Evolutionary conservation across 108 stramenopile species (phyloP).

Genomic region (Skeletonema tropicum): DNA sequence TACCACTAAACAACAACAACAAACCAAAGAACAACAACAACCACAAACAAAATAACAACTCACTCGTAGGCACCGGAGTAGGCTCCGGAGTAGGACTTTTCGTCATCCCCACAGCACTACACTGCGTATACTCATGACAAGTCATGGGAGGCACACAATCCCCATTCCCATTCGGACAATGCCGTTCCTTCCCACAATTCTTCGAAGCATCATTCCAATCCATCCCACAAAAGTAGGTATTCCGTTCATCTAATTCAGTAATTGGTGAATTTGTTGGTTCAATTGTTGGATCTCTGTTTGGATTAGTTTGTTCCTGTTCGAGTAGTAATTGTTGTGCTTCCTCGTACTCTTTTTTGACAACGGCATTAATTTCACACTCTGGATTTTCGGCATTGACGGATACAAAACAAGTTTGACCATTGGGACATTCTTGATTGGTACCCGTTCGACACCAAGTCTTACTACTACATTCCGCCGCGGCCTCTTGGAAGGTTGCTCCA

Average conservation of each 20-base stretch:
- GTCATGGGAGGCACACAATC: slow-evolving; percentile 33
- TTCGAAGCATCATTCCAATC: slow-evolving; percentile 36
- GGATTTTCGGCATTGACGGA: slow-evolving; percentile 25
- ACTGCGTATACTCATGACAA: slow-evolving; percentile 36
- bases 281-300: not conserved
- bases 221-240: slow-evolving; percentile 36
- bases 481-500: slow-evolving; percentile 33
- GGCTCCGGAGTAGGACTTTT: not conserved
- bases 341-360: slow-evolving; percentile 39
- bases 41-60: not conserved
- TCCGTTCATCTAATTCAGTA: slow-evolving; percentile 13
- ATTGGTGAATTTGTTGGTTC: slow-evolving; percentile 10
- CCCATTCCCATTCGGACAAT: slow-evolving; percentile 41
- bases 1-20: not conserved
- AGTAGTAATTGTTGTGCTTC: not conserved
- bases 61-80: slow-evolving; percentile 4
- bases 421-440: slow-evolving; percentile 51
- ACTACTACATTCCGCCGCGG: slow-evolving; percentile 18
- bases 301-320: not conserved
- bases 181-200: slow-evolving; percentile 34
- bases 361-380: slow-evolving; percentile 48
- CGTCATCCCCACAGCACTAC: slow-evolving; percentile 38
- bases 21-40: not conserved
- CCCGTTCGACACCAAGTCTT: slow-evolving; percentile 41
- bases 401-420: slow-evolving; percentile 43